Evolutionary conservation across 257 asterid genomes (phyloP).

Genomic region (Penstemon newberryi): DNA sequence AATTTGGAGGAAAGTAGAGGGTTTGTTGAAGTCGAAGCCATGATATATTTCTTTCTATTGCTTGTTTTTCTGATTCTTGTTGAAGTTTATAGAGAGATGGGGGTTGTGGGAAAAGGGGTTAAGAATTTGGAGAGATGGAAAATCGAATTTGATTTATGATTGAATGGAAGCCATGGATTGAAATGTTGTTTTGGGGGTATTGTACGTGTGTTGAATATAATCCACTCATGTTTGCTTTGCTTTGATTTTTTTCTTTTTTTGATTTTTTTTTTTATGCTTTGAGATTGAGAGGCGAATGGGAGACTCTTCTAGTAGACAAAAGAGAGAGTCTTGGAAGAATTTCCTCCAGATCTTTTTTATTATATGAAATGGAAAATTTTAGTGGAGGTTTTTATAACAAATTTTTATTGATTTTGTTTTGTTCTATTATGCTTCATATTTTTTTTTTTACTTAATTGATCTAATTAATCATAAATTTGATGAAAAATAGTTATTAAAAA

Average conservation of each 20-base stretch:
- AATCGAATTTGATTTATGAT: conserved; percentile 11
- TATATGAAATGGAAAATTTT: too few relatives aligned
- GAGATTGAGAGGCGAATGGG: background rate
- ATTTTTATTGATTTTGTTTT: too few relatives aligned
- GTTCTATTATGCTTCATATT: too few relatives aligned
- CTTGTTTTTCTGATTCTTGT: background rate
- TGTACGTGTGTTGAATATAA: conserved; percentile 48
- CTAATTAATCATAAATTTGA: too few relatives aligned
- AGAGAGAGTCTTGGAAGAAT: too few relatives aligned
- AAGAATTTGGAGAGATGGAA: too few relatives aligned
- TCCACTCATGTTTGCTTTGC: conserved; percentile 40
- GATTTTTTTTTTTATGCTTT: background rate
- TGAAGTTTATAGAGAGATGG: conserved; percentile 12
- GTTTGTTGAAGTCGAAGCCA: conserved; percentile 52
- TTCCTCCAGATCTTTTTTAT: too few relatives aligned
- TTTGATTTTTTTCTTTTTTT: too few relatives aligned
- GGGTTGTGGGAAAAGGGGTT: conserved; percentile 3
- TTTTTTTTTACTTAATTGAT: too few relatives aligned
- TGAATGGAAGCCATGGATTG: conserved; percentile 43
- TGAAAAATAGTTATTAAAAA: too few relatives aligned
- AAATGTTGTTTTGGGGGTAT: conserved; percentile 42
- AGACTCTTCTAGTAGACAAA: background rate
- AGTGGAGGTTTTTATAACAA: too few relatives aligned
- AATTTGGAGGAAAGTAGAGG: conserved; percentile 61
- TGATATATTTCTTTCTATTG: conserved; percentile 14